Conservation (phyloP, 139 green algal species). For the Tetraselmis chui region DNA sequence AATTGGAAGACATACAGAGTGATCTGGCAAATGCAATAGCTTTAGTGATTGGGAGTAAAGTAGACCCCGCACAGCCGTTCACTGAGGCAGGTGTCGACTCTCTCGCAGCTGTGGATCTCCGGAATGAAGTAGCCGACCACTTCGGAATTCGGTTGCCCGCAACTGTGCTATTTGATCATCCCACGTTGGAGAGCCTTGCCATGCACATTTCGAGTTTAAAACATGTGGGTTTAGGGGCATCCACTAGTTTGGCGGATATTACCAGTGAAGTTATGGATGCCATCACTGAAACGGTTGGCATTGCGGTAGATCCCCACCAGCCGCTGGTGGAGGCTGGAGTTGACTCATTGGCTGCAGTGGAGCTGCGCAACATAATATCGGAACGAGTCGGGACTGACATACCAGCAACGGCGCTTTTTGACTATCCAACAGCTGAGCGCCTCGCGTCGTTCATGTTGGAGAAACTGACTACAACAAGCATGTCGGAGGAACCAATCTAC, state of each 20-base stretch:
- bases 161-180: background rate
- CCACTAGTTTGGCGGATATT: background rate
- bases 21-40: background rate
- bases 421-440: background rate
- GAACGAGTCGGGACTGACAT: background rate
- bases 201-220: background rate
- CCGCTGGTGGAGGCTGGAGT: background rate
- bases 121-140: background rate
- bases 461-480: too few species aligned
- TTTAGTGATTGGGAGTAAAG: background rate
- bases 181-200: background rate
- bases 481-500: too few species aligned
- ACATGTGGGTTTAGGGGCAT: background rate
- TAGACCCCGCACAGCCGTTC: background rate
- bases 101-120: background rate
- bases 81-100: background rate
- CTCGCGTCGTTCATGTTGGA: background rate
- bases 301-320: background rate
- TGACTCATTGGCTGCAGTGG: background rate
- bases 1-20: too few species aligned
- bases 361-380: background rate
- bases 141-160: background rate
- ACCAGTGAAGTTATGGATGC: background rate
- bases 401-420: background rate
- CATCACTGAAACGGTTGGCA: background rate